A percentile compares a stretch with the other conserved stretches of the same genome.
Conservation (phyloP, 2,329 filamentous ascomycete species). For the Aspergillus ustus region DNA sequence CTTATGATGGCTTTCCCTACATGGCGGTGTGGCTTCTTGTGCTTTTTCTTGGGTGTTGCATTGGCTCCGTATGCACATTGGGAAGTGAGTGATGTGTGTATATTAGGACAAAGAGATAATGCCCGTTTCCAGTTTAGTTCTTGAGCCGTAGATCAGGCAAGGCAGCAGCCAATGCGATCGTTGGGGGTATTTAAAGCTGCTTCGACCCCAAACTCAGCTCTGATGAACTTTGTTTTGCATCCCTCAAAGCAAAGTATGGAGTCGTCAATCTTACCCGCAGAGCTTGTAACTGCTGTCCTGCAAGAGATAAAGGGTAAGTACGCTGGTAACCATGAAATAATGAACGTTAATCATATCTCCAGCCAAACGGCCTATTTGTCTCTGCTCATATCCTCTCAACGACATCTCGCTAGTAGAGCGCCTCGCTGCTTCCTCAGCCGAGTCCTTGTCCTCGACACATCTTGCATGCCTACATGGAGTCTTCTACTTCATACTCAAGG, state of each 20-base stretch:
- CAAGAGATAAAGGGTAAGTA: background rate
- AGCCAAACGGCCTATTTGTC: background rate
- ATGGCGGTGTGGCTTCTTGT: background rate
- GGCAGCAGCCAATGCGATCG: background rate
- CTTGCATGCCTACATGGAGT: conserved; percentile 24
- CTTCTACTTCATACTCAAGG: conserved; percentile 25
- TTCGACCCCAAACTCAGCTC: background rate
- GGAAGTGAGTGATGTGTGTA: conserved; percentile 4
- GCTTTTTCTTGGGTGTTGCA: conserved; percentile 11
- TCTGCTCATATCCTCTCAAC: conserved; percentile 6
- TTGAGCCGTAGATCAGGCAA: background rate
- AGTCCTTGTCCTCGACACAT: conserved; percentile 15
- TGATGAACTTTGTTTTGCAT: background rate
- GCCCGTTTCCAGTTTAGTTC: conserved; percentile 6
- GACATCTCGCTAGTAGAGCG: background rate
- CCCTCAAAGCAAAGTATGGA: background rate
- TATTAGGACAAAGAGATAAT: conserved; percentile 2
- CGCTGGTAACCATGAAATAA: background rate
- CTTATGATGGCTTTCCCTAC: background rate
- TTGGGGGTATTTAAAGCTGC: background rate
- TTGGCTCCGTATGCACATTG: conserved; percentile 16
- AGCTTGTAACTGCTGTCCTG: background rate
- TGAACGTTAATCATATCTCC: background rate
- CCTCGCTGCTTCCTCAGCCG: conserved; percentile 23
- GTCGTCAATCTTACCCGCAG: background rate